phyloP scores from a whole-genome alignment of 768 basidiomycete species.

The Gyrodon lividus region DNA sequence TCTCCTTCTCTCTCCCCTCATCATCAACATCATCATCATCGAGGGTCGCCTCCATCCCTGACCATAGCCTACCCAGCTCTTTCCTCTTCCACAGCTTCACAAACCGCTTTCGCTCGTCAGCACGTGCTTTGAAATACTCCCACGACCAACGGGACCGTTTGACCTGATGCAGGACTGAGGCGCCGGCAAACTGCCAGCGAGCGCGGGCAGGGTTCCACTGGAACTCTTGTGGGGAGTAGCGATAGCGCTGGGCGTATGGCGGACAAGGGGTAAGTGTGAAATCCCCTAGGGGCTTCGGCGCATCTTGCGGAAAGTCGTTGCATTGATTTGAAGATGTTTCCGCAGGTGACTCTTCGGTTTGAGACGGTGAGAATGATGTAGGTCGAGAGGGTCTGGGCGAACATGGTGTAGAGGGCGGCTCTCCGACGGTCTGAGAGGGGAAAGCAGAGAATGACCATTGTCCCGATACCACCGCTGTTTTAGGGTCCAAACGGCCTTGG shows the following conservation, averaged over 20 bases:
- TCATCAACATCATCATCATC: not conserved
- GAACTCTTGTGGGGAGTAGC: not conserved
- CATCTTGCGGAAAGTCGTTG: not conserved
- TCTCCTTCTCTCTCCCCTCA: constrained; percentile 16
- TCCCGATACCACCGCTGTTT: not conserved
- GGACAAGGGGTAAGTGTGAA: not conserved
- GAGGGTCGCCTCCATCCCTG: not conserved
- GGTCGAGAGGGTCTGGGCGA: not conserved
- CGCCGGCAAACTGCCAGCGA: constrained; percentile 34
- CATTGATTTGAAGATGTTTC: not conserved
- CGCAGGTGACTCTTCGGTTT: not conserved
- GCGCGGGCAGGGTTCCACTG: constrained; percentile 22
- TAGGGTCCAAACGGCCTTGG: not conserved
- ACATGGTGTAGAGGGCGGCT: not conserved
- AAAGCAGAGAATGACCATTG: not conserved
- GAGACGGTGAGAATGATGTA: not conserved
- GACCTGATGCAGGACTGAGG: constrained; percentile 19
- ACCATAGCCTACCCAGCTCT: constrained; percentile 5
- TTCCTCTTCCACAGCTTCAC: constrained; percentile 29
- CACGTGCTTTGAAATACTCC: constrained; percentile 31
- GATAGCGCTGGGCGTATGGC: not conserved
- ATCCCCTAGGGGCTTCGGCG: not conserved
- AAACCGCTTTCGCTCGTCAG: constrained; percentile 27
- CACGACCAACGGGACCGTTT: constrained; percentile 29
- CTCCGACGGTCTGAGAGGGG: not conserved